Evolutionary conservation across 2,329 filamentous ascomycete genomes (phyloP).

Genomic region (Phialophora verrucosa): DNA sequence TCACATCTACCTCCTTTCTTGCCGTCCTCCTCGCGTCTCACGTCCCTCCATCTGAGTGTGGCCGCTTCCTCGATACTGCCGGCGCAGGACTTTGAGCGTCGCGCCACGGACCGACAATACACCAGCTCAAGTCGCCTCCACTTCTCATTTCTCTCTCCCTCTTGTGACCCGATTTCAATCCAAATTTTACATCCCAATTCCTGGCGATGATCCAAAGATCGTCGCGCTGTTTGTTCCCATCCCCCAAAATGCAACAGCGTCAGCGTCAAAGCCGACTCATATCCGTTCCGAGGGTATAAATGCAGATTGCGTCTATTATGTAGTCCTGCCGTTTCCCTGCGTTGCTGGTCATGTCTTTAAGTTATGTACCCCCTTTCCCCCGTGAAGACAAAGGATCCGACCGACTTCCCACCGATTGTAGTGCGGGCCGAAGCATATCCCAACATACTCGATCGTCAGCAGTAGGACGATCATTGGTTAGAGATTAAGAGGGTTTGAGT

Average conservation of each 20-base stretch:
- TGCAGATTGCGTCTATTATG: conserved; percentile 2
- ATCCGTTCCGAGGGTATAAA: background rate
- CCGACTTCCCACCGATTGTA: background rate
- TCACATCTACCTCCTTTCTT: background rate
- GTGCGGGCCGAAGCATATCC: background rate
- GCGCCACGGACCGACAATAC: background rate
- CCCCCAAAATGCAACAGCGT: background rate
- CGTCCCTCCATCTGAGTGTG: background rate
- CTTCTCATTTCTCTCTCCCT: background rate
- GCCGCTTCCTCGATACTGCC: background rate
- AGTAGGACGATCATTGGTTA: background rate
- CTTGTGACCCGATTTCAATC: background rate
- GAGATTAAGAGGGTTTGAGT: background rate
- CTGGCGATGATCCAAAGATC: background rate
- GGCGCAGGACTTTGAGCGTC: background rate
- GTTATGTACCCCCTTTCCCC: background rate
- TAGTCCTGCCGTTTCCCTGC: conserved; percentile 1
- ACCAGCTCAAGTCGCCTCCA: background rate
- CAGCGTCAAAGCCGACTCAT: background rate
- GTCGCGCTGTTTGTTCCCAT: background rate
- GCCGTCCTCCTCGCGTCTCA: background rate
- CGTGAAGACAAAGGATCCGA: background rate
- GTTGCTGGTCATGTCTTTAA: background rate
- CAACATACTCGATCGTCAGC: background rate
- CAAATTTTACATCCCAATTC: background rate